Base-by-base conservation (phyloP, 164 flowering plant genomes). In the Chimonanthus praecox region DNA sequence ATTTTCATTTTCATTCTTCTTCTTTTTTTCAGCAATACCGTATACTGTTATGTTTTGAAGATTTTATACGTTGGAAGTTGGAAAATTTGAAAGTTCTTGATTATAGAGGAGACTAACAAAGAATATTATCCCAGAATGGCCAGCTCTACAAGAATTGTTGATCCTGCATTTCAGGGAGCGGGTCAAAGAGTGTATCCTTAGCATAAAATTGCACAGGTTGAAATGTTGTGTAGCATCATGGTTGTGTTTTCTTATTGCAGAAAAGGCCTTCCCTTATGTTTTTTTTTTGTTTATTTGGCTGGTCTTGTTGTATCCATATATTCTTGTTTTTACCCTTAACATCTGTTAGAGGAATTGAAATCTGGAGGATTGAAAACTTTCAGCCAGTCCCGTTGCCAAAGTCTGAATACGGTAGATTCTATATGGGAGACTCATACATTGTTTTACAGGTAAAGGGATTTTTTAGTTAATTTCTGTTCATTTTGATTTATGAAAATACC, bases 281-380 rank as follows among this genome's bases (percentile, higher is more conserved):
- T 54, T 11, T 54, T 54, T 54, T 54, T 33, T 33, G 33, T 33
- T 33, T 33, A 33, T 33, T 33, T 13, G 16, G 16, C 11, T 10
- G 60, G 60, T 10, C 5, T 54, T 54, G 60, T 6, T 61, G 20
- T 21, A 13, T 47, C 63, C 8, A 11, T 67, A 58, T 10, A 10
- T 21, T n/a, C 11, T 7, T 49, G 43, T n/a, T 11, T 44, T 69
- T 60, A 45, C 2, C 16, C 90, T 90, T 89, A 83, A 94, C 88
- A 72, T 69, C 69, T 75, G 33, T 1, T 73, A 95, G 99, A 71
- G 99, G 99, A 74, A 86, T 89, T 73, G 98, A 91, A 82, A 95
- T 92, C 16, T 95, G 99, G 99, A 79, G 99, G 74, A 89, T 92
- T 71, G 99, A 91, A 85, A 82, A 92, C 79, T 90, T 92, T 75